Base-by-base conservation (phyloP, 2,329 filamentous ascomycete genomes). In the Aureobasidium namibiae region DNA sequence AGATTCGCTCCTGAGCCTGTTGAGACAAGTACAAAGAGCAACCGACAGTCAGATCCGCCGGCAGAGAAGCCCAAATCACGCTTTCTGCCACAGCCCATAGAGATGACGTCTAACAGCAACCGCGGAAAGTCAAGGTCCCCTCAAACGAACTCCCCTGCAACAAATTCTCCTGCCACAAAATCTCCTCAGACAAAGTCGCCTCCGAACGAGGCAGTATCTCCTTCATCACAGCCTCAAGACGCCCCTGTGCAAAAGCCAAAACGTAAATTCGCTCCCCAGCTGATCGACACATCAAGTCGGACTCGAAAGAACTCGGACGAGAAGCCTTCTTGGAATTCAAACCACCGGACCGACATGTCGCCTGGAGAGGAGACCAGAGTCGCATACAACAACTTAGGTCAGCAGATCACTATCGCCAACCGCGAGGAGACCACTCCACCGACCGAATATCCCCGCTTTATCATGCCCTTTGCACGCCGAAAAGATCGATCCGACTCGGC, bases 261-360 rank as follows among this genome's bases (percentile, higher is more conserved):
- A 4, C 75, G 78, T 42, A 80, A 73, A 61, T 95, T 95, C 70
- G 81, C 86, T 31, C 90, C 90, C 13, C 87, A 92, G 67, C 77
- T 95, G 59, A 86, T 95, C 62, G 90, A 92, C 72, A 92, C 89
- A 2, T 87, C 87, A 4, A 83, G 85, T 66, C 81, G 90, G 56
- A 84, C 85, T 34, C 83, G 87, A 63, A 84, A 84, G 67, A 81
- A 81, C 16, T 84, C 84, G 21, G 86, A 90, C 65, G 72, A 79
- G 1, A 80, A 79, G 6, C 84, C 85, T 21, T 82, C 85, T 31
- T 82, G 85, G 23, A 79, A 78, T 57, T 83, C 82, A 11, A 80
- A 81, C 60, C 85, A 89, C 73, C 89, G 86, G 74, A 90, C 88
- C 36, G 87, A 90, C 68, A 86, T 85, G 59, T 83, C 82, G 0